These are phyloP conservation scores for Thyridium curvatum DNA, from an alignment of 2,329 filamentous ascomycete species.

Conservation along the genomic window DNA sequence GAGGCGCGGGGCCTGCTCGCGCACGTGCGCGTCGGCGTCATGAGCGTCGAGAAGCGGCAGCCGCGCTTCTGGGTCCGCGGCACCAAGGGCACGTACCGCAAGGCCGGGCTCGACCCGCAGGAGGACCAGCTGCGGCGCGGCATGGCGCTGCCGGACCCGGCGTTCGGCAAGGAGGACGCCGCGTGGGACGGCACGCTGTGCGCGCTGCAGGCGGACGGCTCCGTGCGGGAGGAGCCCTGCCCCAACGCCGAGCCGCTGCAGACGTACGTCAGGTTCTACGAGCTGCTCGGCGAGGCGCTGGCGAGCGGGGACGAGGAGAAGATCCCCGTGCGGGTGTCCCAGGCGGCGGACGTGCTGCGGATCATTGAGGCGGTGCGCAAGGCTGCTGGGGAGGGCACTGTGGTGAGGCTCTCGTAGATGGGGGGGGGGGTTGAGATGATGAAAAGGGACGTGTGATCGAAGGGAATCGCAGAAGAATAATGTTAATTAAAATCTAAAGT, in stretches of 20 bases:
- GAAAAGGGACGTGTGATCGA: too few species aligned
- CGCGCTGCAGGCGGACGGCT: slow-evolving; percentile 43
- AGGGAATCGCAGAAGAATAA: too few species aligned
- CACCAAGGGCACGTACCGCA: slow-evolving; percentile 68
- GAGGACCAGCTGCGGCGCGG: slow-evolving; percentile 68
- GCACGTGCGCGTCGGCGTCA: slow-evolving; percentile 61
- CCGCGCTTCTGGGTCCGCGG: slow-evolving; percentile 73
- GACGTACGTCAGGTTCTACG: slow-evolving; percentile 66
- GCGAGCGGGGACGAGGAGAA: slow-evolving; percentile 40
- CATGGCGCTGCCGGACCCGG: slow-evolving; percentile 50
- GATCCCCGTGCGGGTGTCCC: slow-evolving; percentile 44
- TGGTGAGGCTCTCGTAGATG: too few species aligned
- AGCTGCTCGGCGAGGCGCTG: slow-evolving; percentile 40
- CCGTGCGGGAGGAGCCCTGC: slow-evolving; percentile 39
- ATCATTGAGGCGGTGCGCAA: slow-evolving; percentile 46
- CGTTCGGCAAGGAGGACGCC: slow-evolving; percentile 59
- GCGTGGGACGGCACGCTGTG: slow-evolving; percentile 54
- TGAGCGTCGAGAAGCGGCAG: slow-evolving; percentile 64
- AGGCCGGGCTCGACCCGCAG: slow-evolving; percentile 64
- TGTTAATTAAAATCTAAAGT: too few species aligned
- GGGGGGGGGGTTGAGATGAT: too few species aligned
- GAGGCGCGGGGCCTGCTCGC: slow-evolving; percentile 52
- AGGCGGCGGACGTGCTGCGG: slow-evolving; percentile 46
- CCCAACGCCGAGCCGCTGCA: slow-evolving; percentile 56
- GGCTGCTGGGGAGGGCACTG: slow-evolving; percentile 31